These are phyloP conservation scores for Ophiosphaerella korrae DNA, from an alignment of 2,329 filamentous ascomycete genomes.

Conservation along the genomic window DNA sequence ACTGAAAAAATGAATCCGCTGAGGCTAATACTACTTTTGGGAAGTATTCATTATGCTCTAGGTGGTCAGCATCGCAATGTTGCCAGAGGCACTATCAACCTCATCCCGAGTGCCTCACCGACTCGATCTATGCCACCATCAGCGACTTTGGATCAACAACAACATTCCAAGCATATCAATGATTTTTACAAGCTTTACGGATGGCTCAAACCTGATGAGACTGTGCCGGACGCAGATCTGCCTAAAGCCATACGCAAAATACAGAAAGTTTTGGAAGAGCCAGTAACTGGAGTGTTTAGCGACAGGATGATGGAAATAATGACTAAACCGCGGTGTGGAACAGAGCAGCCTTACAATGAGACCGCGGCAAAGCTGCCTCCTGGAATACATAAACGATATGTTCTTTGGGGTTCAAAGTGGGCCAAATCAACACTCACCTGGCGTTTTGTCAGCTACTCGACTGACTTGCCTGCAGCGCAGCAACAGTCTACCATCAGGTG, in stretches of 20 bases:
- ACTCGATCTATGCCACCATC: constrained; percentile 5
- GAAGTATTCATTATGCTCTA: constrained; percentile 8
- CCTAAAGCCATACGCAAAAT: constrained; percentile 35
- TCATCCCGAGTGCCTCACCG: constrained; percentile 28
- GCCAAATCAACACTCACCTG: constrained; percentile 32
- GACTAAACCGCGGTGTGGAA: constrained; percentile 32
- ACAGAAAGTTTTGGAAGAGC: constrained; percentile 29
- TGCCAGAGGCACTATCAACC: constrained; percentile 13
- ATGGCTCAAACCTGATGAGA: constrained; percentile 27
- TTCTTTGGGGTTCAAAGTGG: constrained; percentile 38
- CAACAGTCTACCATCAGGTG: constrained; percentile 30
- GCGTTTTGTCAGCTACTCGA: constrained; percentile 32
- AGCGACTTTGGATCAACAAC: constrained; percentile 17
- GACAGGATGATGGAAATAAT: constrained; percentile 31
- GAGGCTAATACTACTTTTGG: constrained; percentile 4
- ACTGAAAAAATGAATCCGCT: constrained; percentile 18
- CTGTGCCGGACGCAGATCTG: constrained; percentile 28
- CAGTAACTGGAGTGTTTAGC: constrained; percentile 32
- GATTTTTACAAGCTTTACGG: constrained; percentile 39
- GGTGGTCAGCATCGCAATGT: constrained; percentile 5
- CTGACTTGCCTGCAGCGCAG: constrained; percentile 20
- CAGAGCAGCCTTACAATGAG: constrained; percentile 27
- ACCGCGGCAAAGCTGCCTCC: constrained; percentile 18
- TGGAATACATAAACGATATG: constrained; percentile 24
- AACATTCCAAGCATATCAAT: constrained; percentile 32